Evolutionary conservation across 2,329 filamentous ascomycete species (phyloP).

Genomic region (Epichloe gansuensis): DNA sequence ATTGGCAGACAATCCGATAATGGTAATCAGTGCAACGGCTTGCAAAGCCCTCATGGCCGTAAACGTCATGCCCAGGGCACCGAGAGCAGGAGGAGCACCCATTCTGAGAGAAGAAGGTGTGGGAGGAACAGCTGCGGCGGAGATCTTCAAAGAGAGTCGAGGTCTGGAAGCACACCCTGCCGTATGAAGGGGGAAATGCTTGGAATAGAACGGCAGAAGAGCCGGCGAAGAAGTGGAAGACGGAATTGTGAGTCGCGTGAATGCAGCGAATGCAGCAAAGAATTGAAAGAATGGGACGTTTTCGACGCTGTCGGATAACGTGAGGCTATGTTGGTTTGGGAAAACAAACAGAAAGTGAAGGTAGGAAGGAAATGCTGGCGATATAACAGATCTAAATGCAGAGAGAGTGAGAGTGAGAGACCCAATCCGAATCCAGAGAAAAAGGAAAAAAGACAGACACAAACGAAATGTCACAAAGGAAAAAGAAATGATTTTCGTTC

Average conservation of each 20-base stretch:
- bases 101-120: slow-evolving; percentile 22
- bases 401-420: slow-evolving; percentile 8
- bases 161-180: slow-evolving; percentile 25
- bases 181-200: slow-evolving; percentile 29
- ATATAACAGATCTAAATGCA: slow-evolving; percentile 13
- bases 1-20: slow-evolving; percentile 70
- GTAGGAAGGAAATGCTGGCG: slow-evolving; percentile 10
- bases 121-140: slow-evolving; percentile 8
- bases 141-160: slow-evolving; percentile 29
- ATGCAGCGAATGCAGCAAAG: too few relatives aligned
- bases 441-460: slow-evolving; percentile 9
- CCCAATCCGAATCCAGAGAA: too few relatives aligned
- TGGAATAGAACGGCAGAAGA: slow-evolving; percentile 27
- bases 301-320: too few relatives aligned
- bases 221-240: slow-evolving; percentile 17
- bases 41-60: slow-evolving; percentile 60
- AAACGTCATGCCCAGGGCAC: slow-evolving; percentile 69
- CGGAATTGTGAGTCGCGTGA: slow-evolving; percentile 18
- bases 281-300: not conserved
- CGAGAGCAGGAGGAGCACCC: slow-evolving; percentile 40
- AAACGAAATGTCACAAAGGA: slow-evolving; percentile 9
- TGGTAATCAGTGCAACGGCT: slow-evolving; percentile 55
- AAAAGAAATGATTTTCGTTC: slow-evolving; percentile 6
- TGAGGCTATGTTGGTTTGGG: not conserved
- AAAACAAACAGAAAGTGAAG: slow-evolving; percentile 9